These are phyloP conservation scores for Gossypium anomalum DNA, from an alignment of 345 rosid species.

Conservation along the genomic window DNA sequence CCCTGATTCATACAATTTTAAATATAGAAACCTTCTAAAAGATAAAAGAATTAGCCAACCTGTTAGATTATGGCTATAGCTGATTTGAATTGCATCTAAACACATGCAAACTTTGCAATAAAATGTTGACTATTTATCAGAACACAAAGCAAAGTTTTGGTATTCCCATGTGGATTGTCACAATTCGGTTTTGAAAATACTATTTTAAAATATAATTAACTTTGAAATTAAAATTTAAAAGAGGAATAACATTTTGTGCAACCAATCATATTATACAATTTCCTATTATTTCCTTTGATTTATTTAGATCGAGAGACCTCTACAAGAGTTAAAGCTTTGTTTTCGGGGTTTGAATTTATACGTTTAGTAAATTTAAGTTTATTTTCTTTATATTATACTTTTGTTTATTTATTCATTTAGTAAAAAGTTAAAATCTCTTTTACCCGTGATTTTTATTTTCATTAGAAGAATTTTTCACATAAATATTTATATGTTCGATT, in stretches of 20 bases:
- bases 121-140: neutral
- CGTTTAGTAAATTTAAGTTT: no score
- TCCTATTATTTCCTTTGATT: no score
- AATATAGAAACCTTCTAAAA: neutral
- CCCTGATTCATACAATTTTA: neutral
- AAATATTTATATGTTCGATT: no score
- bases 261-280: no score
- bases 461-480: no score
- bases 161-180: slow-evolving; percentile 6
- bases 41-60: neutral
- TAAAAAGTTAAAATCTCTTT: no score
- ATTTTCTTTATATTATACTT: no score
- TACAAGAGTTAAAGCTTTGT: no score
- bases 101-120: neutral
- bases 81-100: neutral
- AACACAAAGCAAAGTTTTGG: neutral
- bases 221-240: no score
- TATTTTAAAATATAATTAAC: no score
- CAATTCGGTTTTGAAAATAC: neutral
- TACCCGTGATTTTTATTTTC: rapidly evolving
- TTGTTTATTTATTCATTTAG: rapidly evolving
- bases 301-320: no score
- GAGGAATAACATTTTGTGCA: no score
- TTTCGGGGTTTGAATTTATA: rapidly evolving
- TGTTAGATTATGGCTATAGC: neutral